A percentile compares a stretch with the other conserved stretches of the same genome.
phyloP scores from a whole-genome alignment of 2,329 filamentous ascomycete genomes.

The Apiospora rasikravindrae region DNA sequence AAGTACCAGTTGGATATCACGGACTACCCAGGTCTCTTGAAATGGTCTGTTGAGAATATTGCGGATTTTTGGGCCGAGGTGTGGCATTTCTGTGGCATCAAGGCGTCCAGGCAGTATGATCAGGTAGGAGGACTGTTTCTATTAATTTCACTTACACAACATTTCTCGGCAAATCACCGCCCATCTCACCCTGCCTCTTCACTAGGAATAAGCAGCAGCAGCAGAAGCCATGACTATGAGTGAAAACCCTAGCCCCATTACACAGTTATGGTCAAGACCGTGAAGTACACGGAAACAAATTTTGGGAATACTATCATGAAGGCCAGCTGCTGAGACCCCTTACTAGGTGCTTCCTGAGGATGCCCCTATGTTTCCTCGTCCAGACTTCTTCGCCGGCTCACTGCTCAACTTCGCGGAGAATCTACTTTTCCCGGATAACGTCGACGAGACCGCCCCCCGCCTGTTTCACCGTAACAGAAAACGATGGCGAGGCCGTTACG shows the following conservation, averaged over 20 bases:
- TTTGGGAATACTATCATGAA: not conserved
- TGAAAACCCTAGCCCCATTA: not conserved
- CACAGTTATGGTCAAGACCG: not conserved
- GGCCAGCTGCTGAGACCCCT: constrained; percentile 19
- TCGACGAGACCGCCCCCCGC: constrained; percentile 63
- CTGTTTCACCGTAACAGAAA: constrained; percentile 82
- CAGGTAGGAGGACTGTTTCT: constrained; percentile 50
- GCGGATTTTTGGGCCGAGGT: constrained; percentile 82
- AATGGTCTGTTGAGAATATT: constrained; percentile 82
- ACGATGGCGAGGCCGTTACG: constrained; percentile 59
- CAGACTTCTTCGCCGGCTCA: constrained; percentile 80
- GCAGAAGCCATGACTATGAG: not conserved
- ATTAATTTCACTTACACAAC: constrained; percentile 26
- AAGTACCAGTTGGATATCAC: constrained; percentile 67
- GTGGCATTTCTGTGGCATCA: constrained; percentile 83
- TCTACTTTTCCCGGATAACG: constrained; percentile 76
- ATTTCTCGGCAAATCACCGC: constrained; percentile 7
- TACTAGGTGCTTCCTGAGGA: constrained; percentile 69
- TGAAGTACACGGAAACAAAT: not conserved
- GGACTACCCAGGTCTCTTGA: constrained; percentile 77
- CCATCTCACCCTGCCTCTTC: not conserved
- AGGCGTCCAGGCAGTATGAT: constrained; percentile 66
- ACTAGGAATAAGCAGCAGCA: not conserved
- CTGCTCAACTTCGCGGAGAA: constrained; percentile 95
- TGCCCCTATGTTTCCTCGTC: constrained; percentile 82